These are phyloP conservation scores for Ammopiptanthus mongolicus DNA, from an alignment of 306 rosid genomes.

Conservation along the genomic window DNA sequence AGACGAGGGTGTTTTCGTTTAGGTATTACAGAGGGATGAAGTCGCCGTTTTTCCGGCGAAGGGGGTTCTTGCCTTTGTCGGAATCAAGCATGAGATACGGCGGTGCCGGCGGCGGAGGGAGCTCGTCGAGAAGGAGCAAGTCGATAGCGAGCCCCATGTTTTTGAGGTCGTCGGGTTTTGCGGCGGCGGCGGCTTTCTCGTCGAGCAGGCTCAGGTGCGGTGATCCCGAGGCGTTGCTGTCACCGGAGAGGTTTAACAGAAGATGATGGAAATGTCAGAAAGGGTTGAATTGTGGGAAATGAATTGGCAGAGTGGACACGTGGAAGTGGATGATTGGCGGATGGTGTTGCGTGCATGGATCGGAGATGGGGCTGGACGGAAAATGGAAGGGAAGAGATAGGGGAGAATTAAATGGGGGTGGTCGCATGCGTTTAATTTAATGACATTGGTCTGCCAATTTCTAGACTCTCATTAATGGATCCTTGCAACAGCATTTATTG, in stretches of 20 bases:
- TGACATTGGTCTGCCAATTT: conserved; percentile 40
- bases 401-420: conserved; percentile 38
- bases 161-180: conserved; percentile 46
- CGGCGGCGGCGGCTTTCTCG: conserved; percentile 51
- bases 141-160: conserved; percentile 93
- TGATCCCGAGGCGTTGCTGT: conserved; percentile 89
- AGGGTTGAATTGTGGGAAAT: not conserved
- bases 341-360: not conserved
- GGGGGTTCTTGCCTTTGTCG: conserved; percentile 72
- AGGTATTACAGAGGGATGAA: conserved; percentile 84
- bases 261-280: conserved; percentile 17
- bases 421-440: conserved; percentile 39
- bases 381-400: not conserved
- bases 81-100: conserved; percentile 80
- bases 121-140: conserved; percentile 76
- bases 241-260: conserved; percentile 88
- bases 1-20: conserved; percentile 71
- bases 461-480: conserved; percentile 34
- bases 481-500: conserved; percentile 32
- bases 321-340: conserved; percentile 30
- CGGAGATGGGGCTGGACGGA: conserved; percentile 31
- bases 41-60: conserved; percentile 76
- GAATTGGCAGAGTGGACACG: conserved; percentile 34
- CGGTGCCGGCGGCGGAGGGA: conserved; percentile 53
- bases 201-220: conserved; percentile 90